A percentile compares a stretch with the other conserved stretches of the same genome.
These are phyloP conservation scores for Monilinia fructicola DNA, from an alignment of 2,329 filamentous ascomycete species.

Conservation along the genomic window DNA sequence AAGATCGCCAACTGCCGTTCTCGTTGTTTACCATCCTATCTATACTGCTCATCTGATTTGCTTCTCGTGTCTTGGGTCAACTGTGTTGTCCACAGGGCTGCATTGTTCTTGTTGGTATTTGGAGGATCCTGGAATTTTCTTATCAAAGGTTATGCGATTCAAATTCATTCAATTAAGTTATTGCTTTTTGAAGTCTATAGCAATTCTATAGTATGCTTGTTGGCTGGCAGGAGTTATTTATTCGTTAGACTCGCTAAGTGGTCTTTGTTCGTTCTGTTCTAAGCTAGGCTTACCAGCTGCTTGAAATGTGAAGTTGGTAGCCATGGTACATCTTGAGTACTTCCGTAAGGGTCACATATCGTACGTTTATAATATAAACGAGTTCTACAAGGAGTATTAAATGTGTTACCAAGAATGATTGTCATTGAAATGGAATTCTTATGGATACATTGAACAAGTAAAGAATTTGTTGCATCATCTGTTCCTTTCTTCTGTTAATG, in stretches of 20 bases:
- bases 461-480: slow-evolving; percentile 2
- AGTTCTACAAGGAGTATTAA: slow-evolving; percentile 7
- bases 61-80: slow-evolving; percentile 16
- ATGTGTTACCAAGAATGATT: slow-evolving; percentile 4
- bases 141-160: not conserved
- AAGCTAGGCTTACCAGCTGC: not conserved
- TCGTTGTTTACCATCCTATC: slow-evolving; percentile 10
- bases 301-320: slow-evolving; percentile 14
- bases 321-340: slow-evolving; percentile 19
- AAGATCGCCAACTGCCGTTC: slow-evolving; percentile 24
- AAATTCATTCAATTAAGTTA: not conserved
- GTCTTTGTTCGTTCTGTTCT: not conserved
- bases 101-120: slow-evolving; percentile 9
- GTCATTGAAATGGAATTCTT: slow-evolving; percentile 7
- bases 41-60: slow-evolving; percentile 22
- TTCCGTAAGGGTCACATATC: slow-evolving; percentile 20
- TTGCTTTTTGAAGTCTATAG: not conserved
- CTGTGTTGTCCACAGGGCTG: slow-evolving; percentile 19
- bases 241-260: slow-evolving; percentile 2
- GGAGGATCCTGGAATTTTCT: slow-evolving; percentile 11
- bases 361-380: slow-evolving; percentile 20
- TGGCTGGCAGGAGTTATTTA: not conserved
- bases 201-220: not conserved
- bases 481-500: not conserved
- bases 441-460: slow-evolving; percentile 5